phyloP scores from a whole-genome alignment of 108 stramenopile species.

The Nitzschia inconspicua region DNA sequence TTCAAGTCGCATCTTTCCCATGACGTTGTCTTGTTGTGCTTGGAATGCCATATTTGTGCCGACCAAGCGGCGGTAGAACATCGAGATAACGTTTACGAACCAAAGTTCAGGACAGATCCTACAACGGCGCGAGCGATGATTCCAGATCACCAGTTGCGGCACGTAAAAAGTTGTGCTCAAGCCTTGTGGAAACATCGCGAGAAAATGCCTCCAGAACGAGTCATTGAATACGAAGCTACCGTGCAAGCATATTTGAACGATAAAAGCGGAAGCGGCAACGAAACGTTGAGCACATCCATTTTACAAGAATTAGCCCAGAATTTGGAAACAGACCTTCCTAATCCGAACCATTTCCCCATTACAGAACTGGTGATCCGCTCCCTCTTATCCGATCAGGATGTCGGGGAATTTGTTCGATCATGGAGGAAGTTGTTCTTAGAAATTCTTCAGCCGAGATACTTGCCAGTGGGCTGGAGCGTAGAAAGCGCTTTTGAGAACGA shows the following conservation, averaged over 20 bases:
- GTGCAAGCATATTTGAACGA: slow-evolving; percentile 17
- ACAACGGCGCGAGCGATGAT: background rate
- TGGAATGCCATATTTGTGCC: slow-evolving; percentile 65
- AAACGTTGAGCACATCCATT: slow-evolving; percentile 28
- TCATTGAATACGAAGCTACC: slow-evolving; percentile 26
- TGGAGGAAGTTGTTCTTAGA: slow-evolving; percentile 70
- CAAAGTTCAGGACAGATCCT: slow-evolving; percentile 10
- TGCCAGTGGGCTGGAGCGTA: slow-evolving; percentile 73
- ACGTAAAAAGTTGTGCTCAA: slow-evolving; percentile 55
- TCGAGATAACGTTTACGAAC: slow-evolving; percentile 39
- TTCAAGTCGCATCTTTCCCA: slow-evolving; percentile 84
- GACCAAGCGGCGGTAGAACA: slow-evolving; percentile 44
- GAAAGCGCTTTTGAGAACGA: slow-evolving; percentile 55
- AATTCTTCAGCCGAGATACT: slow-evolving; percentile 48
- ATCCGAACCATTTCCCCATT: slow-evolving; percentile 64
- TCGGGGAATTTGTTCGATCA: slow-evolving; percentile 55
- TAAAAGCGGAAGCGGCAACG: background rate
- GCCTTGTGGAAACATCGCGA: slow-evolving; percentile 52
- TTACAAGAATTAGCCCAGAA: slow-evolving; percentile 39
- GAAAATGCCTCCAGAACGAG: slow-evolving; percentile 40
- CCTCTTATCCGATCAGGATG: slow-evolving; percentile 20
- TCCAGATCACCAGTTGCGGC: slow-evolving; percentile 21
- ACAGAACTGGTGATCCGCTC: slow-evolving; percentile 45
- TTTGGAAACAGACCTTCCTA: slow-evolving; percentile 47
- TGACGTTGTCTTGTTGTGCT: slow-evolving; percentile 80